Evolutionary conservation across 164 flowering plant species (phyloP).

Genomic region (Stephania yunnanensis): DNA sequence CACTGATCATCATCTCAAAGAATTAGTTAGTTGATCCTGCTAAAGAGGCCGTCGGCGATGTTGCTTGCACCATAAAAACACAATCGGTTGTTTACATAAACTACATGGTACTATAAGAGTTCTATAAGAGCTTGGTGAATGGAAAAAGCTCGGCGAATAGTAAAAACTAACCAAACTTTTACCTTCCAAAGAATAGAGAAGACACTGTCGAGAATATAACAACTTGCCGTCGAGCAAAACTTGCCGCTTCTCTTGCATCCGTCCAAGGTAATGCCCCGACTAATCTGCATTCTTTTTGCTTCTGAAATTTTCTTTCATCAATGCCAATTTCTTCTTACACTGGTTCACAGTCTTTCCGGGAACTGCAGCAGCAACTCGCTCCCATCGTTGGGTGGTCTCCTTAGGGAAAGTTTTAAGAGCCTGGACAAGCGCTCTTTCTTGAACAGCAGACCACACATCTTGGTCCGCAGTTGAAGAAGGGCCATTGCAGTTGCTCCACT

Average conservation of each 20-base stretch:
- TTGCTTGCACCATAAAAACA: background rate
- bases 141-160: background rate
- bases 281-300: conserved; percentile 50
- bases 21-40: too few relatives aligned
- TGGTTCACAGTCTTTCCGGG: conserved; percentile 76
- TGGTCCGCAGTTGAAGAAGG: conserved; percentile 45
- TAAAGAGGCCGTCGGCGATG: background rate
- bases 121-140: background rate
- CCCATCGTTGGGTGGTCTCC: conserved; percentile 58
- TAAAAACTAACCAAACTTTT: background rate
- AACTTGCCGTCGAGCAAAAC: background rate
- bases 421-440: conserved; percentile 51
- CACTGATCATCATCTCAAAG: background rate
- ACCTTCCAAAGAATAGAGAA: background rate
- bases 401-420: conserved; percentile 54
- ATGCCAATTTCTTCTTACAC: conserved; percentile 69
- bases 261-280: background rate
- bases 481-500: conserved; percentile 22
- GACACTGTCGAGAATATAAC: background rate
- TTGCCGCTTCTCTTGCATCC: background rate
- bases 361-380: conserved; percentile 85
- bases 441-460: conserved; percentile 69
- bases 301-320: conserved; percentile 74
- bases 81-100: background rate
- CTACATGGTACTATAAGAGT: background rate